These are phyloP conservation scores for Misopates orontium DNA, from an alignment of 257 asterid genomes.

Conservation along the genomic window DNA sequence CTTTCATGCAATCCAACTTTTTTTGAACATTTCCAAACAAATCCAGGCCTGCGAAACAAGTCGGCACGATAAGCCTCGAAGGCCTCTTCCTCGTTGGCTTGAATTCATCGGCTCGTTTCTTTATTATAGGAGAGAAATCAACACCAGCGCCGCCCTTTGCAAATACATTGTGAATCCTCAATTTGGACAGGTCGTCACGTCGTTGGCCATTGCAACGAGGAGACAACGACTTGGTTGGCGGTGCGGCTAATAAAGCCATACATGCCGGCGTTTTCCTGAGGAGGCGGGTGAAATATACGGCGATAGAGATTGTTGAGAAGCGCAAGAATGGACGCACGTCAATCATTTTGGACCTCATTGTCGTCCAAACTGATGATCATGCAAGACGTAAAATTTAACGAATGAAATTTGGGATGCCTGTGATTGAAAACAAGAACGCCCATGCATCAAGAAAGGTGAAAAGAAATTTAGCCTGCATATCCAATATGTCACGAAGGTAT, in stretches of 20 bases:
- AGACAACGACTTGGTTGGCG: slow-evolving; percentile 22
- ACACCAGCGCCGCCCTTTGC: not conserved
- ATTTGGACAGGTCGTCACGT: not conserved
- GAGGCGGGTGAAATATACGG: slow-evolving; percentile 28
- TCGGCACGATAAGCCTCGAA: slow-evolving; percentile 38
- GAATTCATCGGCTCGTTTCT: not conserved
- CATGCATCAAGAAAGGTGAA: not conserved
- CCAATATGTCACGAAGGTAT: not conserved
- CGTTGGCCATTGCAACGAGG: too few species aligned
- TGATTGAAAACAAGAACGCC: not conserved
- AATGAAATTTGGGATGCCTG: too few species aligned
- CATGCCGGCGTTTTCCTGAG: slow-evolving; percentile 17
- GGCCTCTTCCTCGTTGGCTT: slow-evolving; percentile 46
- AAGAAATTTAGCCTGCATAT: not conserved
- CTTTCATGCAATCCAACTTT: slow-evolving; percentile 29
- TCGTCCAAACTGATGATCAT: not conserved
- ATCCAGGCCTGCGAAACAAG: slow-evolving; percentile 21
- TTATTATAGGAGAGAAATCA: not conserved
- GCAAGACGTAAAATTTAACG: not conserved
- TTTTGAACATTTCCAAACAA: slow-evolving; percentile 23
- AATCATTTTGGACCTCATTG: slow-evolving; percentile 28
- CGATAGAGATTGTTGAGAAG: slow-evolving; percentile 31
- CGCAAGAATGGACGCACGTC: slow-evolving; percentile 28
- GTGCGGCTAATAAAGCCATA: slow-evolving; percentile 31
- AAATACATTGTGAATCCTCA: not conserved